A percentile compares a stretch with the other conserved stretches of the same genome.
Conservation (phyloP, 2,329 filamentous ascomycete species). For the Neocucurbitaria cava region DNA sequence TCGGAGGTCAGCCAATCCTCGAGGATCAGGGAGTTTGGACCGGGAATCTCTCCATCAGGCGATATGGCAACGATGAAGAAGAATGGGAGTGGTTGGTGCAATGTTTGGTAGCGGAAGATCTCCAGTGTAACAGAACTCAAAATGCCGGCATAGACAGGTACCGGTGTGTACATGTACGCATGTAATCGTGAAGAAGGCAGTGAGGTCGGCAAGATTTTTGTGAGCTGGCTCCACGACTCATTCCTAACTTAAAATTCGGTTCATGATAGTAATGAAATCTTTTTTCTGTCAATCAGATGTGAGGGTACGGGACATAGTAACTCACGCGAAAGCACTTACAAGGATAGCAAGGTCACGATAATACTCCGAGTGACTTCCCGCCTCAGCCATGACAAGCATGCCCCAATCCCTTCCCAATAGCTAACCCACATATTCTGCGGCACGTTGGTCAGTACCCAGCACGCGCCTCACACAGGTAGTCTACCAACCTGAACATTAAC, state of each 20-base stretch:
- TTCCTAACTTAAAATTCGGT: not conserved
- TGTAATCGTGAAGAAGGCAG: not conserved
- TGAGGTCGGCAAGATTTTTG: not conserved
- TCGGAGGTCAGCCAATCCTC: slow-evolving; percentile 1
- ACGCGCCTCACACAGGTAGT: slow-evolving; percentile 1
- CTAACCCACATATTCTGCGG: slow-evolving; percentile 8
- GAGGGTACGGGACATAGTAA: not conserved
- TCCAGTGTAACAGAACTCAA: slow-evolving; percentile 9
- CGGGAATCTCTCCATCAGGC: not conserved
- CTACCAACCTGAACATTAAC: slow-evolving; percentile 3
- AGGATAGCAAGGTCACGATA: not conserved
- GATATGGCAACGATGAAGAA: not conserved
- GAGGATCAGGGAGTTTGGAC: not conserved
- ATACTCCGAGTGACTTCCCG: slow-evolving; percentile 1
- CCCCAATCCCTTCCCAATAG: slow-evolving; percentile 5
- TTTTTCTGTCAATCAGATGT: not conserved
- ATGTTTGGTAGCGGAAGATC: slow-evolving; percentile 12
- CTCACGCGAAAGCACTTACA: not conserved
- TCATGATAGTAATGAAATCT: not conserved
- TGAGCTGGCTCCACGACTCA: not conserved
- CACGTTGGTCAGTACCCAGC: slow-evolving; percentile 20
- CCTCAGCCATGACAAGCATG: slow-evolving; percentile 12
- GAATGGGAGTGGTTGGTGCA: slow-evolving; percentile 2
- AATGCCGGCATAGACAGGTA: slow-evolving; percentile 9
- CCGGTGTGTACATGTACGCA: not conserved